phyloP scores from a whole-genome alignment of 2,329 filamentous ascomycete genomes.

The Alternaria dauci region DNA sequence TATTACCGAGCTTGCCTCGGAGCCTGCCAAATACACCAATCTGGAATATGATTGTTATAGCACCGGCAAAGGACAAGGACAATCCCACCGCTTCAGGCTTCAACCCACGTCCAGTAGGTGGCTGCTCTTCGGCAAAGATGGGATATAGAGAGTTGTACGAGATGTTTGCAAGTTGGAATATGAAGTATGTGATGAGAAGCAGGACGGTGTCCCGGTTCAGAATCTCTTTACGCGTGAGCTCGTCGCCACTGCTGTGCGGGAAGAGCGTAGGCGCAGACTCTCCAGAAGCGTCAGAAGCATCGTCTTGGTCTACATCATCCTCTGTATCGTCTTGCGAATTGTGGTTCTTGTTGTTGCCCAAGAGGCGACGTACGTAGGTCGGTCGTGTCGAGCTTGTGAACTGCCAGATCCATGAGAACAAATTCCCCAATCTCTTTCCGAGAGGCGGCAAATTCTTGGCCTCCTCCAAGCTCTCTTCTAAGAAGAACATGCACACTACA shows the following conservation, averaged over 20 bases:
- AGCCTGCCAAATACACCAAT: conserved; percentile 82
- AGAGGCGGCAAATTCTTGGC: conserved; percentile 68
- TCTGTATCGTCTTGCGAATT: conserved; percentile 47
- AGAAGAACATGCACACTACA: conserved; percentile 76
- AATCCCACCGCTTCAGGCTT: conserved; percentile 83
- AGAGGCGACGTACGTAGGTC: conserved; percentile 62
- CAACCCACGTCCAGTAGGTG: conserved; percentile 79
- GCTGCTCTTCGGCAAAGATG: conserved; percentile 80
- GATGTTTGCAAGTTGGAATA: conserved; percentile 94
- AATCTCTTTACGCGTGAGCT: conserved; percentile 66
- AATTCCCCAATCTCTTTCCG: conserved; percentile 63
- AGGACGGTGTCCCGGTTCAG: conserved; percentile 83
- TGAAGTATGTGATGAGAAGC: conserved; percentile 83
- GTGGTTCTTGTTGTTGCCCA: conserved; percentile 37
- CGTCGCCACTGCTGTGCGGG: conserved; percentile 50
- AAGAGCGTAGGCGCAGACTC: conserved; percentile 52
- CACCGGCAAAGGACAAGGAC: conserved; percentile 82
- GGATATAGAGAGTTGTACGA: conserved; percentile 96
- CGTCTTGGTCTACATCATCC: conserved; percentile 56
- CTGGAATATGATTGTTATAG: conserved; percentile 89
- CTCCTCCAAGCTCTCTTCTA: conserved; percentile 85
- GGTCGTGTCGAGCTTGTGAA: conserved; percentile 68
- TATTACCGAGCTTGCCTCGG: conserved; percentile 82
- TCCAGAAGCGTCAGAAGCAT: conserved; percentile 48
- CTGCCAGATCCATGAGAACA: conserved; percentile 76